Conservation (phyloP, 495 filamentous ascomycete genomes). For the Rostrohypoxylon terebratum region DNA sequence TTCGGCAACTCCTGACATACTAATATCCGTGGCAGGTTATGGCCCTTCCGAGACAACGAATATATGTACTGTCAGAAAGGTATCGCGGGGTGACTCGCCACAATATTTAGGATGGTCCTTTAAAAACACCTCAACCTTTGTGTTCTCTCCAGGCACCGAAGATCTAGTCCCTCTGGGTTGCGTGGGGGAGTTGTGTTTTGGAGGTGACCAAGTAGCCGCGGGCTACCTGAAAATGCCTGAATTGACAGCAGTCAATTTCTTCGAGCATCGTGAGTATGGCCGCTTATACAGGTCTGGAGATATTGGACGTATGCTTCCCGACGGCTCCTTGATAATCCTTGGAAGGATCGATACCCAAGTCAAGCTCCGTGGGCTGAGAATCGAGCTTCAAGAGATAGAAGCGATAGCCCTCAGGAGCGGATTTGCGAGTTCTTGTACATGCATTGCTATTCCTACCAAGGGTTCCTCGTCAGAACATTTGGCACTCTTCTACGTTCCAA, state of each 20-base stretch:
- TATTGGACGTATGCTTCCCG: conserved; percentile 74
- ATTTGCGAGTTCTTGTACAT: conserved; percentile 64
- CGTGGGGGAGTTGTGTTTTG: conserved; percentile 83
- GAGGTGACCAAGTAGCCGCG: conserved; percentile 80
- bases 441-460: conserved; percentile 58
- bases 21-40: conserved; percentile 69
- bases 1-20: background rate
- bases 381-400: conserved; percentile 84
- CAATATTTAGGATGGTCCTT: conserved; percentile 72
- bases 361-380: conserved; percentile 82
- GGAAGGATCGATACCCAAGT: conserved; percentile 83
- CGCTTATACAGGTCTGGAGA: conserved; percentile 79
- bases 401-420: conserved; percentile 59
- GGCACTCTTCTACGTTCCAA: conserved; percentile 69
- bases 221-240: conserved; percentile 73
- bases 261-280: conserved; percentile 73
- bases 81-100: conserved; percentile 63
- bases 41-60: conserved; percentile 80
- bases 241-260: conserved; percentile 68
- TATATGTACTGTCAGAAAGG: conserved; percentile 73
- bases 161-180: conserved; percentile 70
- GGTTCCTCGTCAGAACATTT: conserved; percentile 56
- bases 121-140: conserved; percentile 76
- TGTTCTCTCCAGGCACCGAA: conserved; percentile 61
- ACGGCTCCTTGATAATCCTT: conserved; percentile 77